A percentile compares a stretch with the other conserved stretches of the same genome.
phyloP scores from a whole-genome alignment of 108 stramenopile genomes.

The Nitzschia sp. region DNA sequence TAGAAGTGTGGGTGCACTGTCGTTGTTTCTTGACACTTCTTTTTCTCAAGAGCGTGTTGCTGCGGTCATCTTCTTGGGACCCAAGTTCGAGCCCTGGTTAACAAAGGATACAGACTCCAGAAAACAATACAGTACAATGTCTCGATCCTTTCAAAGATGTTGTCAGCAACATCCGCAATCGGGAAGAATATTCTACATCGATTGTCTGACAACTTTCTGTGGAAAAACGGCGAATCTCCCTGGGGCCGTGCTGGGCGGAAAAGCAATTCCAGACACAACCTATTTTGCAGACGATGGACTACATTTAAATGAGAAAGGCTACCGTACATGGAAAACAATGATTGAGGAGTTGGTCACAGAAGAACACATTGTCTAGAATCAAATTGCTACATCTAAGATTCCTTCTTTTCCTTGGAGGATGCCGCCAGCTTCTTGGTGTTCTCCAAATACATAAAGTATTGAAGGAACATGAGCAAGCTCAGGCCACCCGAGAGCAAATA shows the following conservation, averaged over 20 bases:
- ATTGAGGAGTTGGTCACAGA: slow-evolving; percentile 38
- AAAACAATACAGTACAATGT: slow-evolving; percentile 64
- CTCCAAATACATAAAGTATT: slow-evolving; percentile 59
- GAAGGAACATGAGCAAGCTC: slow-evolving; percentile 58
- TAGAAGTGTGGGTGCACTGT: slow-evolving; percentile 20
- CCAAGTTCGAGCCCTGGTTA: slow-evolving; percentile 85
- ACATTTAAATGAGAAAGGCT: slow-evolving; percentile 69
- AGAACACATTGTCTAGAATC: background rate
- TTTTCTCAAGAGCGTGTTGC: slow-evolving; percentile 25
- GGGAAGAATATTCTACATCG: slow-evolving; percentile 44
- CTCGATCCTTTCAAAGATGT: slow-evolving; percentile 46
- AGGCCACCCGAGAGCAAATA: slow-evolving; percentile 48
- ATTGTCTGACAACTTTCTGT: slow-evolving; percentile 78
- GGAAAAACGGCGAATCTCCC: slow-evolving; percentile 47
- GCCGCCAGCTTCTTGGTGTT: slow-evolving; percentile 51
- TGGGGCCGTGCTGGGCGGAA: slow-evolving; percentile 57
- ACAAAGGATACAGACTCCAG: slow-evolving; percentile 47
- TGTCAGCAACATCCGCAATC: slow-evolving; percentile 30
- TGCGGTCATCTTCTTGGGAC: slow-evolving; percentile 67
- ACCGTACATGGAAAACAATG: slow-evolving; percentile 58
- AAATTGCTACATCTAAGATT: slow-evolving; percentile 18
- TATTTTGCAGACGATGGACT: slow-evolving; percentile 68
- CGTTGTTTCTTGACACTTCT: slow-evolving; percentile 35
- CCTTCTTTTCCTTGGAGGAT: slow-evolving; percentile 48
- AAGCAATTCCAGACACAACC: slow-evolving; percentile 46